phyloP scores from a whole-genome alignment of 768 basidiomycete species.

The Leccinum boreale region DNA sequence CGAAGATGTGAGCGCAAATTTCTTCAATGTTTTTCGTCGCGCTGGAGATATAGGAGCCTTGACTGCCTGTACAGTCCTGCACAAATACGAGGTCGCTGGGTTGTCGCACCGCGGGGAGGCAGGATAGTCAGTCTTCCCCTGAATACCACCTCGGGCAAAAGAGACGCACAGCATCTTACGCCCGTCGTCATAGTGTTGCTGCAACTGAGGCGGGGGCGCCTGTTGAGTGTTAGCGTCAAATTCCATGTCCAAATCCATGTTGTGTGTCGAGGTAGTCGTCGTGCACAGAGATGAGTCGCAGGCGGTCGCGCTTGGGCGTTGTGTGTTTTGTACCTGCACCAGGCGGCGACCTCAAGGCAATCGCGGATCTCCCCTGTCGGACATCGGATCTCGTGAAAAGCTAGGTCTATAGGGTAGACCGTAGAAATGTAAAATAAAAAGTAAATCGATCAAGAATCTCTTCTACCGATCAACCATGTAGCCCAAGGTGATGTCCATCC shows the following conservation, averaged over 20 bases:
- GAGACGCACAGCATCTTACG: slow-evolving; percentile 74
- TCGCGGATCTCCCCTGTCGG: slow-evolving; percentile 36
- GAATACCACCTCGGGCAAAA: neutral
- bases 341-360: slow-evolving; percentile 35
- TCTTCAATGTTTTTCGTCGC: slow-evolving; percentile 96
- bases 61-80: slow-evolving; percentile 92
- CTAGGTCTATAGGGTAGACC: slow-evolving; percentile 13
- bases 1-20: slow-evolving; percentile 92
- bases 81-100: slow-evolving; percentile 89
- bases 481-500: slow-evolving; percentile 61
- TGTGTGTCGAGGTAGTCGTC: slow-evolving; percentile 7
- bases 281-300: slow-evolving; percentile 15
- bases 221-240: slow-evolving; percentile 44
- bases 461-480: slow-evolving; percentile 61
- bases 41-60: slow-evolving; percentile 87
- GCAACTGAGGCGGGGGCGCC: slow-evolving; percentile 32
- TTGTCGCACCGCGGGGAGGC: neutral
- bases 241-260: slow-evolving; percentile 83
- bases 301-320: slow-evolving; percentile 6
- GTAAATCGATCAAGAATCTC: slow-evolving; percentile 28
- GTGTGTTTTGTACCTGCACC: slow-evolving; percentile 20
- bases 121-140: slow-evolving; percentile 17
- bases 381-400: slow-evolving; percentile 30
- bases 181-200: slow-evolving; percentile 35
- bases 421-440: slow-evolving; percentile 2